Base-by-base conservation (phyloP, 23 red algal species). In the Pyropia yezoensis region DNA sequence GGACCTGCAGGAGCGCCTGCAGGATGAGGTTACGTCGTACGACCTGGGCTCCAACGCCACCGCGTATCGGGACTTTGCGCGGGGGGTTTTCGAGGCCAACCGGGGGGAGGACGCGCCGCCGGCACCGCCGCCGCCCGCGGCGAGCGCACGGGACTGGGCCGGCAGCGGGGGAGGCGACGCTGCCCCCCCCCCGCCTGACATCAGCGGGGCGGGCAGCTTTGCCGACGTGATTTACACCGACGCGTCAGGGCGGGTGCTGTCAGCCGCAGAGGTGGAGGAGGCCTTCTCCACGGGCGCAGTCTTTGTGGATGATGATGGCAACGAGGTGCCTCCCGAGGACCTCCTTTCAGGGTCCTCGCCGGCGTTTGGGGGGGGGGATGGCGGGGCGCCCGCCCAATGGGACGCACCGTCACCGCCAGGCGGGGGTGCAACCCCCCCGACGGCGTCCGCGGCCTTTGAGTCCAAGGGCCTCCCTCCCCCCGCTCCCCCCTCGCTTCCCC, bases 31-130 rank as follows among this genome's bases (percentile, higher is more conserved):
- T 1, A 65, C 76, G 50, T 29, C 51, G 1, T 88, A 71, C 45
- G 64, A 88, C 49, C 74, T 73, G 14, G 16, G 58, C 21, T 53
- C 69, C 6, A 73, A 73, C 18, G 59, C 47, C 3, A 73, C 76
- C 52, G 50, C 64, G 6, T 88, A 88, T 51, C 73, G 83, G 12
- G 47, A 71, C 39, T 59, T 79, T 52, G 83, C 83, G n/a, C 62
- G 83, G 33, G 83, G 77, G 13, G 33, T 88, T 14, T 59, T 71
- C 14, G 82, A 72, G 59, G 71, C 79, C 18, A 51, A 62, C 28
- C 50, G 59, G 2, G 82, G 75, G 18, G 62, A 39, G 1, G 70
- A 54, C 28, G 82, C 70, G 22, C 49, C 55, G 29, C 23, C 59
- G 39, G 19, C 33, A 19, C 73, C 73, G 21, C 24, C 62, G 26